Conservation (phyloP, 768 basidiomycete species). For the Leucocoprinus sp. region DNA sequence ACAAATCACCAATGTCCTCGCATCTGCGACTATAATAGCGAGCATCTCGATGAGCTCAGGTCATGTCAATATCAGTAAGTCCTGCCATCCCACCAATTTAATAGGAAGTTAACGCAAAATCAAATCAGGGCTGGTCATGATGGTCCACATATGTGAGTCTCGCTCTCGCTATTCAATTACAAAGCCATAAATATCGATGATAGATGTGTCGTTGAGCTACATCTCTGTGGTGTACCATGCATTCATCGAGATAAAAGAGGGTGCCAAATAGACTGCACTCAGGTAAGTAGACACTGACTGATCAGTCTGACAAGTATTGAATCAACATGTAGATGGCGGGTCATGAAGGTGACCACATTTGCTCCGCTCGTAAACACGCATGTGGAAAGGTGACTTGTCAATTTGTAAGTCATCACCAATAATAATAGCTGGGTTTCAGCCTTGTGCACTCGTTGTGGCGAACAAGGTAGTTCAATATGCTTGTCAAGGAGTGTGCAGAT, state of each 20-base stretch:
- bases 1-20: slow-evolving; percentile 40
- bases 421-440: slow-evolving; percentile 20
- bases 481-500: slow-evolving; percentile 34
- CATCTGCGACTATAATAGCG: slow-evolving; percentile 34
- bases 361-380: slow-evolving; percentile 43
- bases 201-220: slow-evolving; percentile 43
- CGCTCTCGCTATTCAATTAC: neutral
- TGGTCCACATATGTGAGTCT: slow-evolving; percentile 44
- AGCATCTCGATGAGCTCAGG: slow-evolving; percentile 23
- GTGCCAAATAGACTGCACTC: slow-evolving; percentile 43
- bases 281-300: slow-evolving; percentile 24
- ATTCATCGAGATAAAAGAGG: slow-evolving; percentile 36
- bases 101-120: neutral
- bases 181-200: neutral
- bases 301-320: neutral
- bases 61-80: slow-evolving; percentile 41
- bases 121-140: slow-evolving; percentile 50
- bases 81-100: neutral
- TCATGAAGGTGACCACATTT: slow-evolving; percentile 44
- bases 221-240: slow-evolving; percentile 50
- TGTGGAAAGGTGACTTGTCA: slow-evolving; percentile 48
- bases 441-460: slow-evolving; percentile 27
- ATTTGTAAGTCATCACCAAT: no score
- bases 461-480: slow-evolving; percentile 24
- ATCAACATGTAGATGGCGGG: slow-evolving; percentile 30